A percentile compares a stretch with the other conserved stretches of the same genome.
These are phyloP conservation scores for Lentinula guzmanii DNA, from an alignment of 768 basidiomycete genomes.

Conservation along the genomic window DNA sequence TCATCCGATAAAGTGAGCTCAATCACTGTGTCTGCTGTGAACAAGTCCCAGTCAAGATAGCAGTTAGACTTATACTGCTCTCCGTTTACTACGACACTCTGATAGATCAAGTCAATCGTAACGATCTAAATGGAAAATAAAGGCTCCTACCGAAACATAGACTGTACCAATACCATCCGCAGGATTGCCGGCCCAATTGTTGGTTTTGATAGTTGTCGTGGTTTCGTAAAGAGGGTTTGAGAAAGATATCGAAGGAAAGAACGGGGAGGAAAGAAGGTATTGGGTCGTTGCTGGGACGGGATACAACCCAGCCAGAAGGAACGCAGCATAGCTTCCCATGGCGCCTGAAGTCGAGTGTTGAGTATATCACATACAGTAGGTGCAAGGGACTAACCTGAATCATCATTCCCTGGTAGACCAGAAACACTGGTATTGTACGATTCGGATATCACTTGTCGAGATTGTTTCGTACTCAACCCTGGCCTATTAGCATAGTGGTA, in stretches of 20 bases:
- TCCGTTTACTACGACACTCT: slow-evolving; percentile 57
- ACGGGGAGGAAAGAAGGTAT: slow-evolving; percentile 54
- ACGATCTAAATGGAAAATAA: not conserved
- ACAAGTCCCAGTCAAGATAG: slow-evolving; percentile 63
- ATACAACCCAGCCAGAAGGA: slow-evolving; percentile 56
- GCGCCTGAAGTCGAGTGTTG: slow-evolving; percentile 32
- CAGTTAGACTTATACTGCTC: slow-evolving; percentile 56
- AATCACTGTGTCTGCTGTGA: slow-evolving; percentile 42
- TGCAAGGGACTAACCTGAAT: not conserved
- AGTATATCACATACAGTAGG: not conserved
- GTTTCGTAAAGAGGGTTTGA: slow-evolving; percentile 52
- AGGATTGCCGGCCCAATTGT: slow-evolving; percentile 49
- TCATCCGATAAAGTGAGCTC: slow-evolving; percentile 52
- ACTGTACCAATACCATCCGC: slow-evolving; percentile 43
- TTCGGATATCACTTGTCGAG: slow-evolving; percentile 48
- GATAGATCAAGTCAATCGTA: not conserved
- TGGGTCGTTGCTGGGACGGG: slow-evolving; percentile 58
- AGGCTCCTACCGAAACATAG: slow-evolving; percentile 43
- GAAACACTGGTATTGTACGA: slow-evolving; percentile 50
- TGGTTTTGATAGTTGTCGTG: slow-evolving; percentile 48
- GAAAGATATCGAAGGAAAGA: slow-evolving; percentile 56
- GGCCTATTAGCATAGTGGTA: slow-evolving; percentile 63
- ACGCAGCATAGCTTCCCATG: slow-evolving; percentile 57
- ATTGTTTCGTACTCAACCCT: slow-evolving; percentile 50
- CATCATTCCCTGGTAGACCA: slow-evolving; percentile 64